phyloP scores from a whole-genome alignment of 2,329 filamentous ascomycete genomes.

The Rutstroemia sp. region DNA sequence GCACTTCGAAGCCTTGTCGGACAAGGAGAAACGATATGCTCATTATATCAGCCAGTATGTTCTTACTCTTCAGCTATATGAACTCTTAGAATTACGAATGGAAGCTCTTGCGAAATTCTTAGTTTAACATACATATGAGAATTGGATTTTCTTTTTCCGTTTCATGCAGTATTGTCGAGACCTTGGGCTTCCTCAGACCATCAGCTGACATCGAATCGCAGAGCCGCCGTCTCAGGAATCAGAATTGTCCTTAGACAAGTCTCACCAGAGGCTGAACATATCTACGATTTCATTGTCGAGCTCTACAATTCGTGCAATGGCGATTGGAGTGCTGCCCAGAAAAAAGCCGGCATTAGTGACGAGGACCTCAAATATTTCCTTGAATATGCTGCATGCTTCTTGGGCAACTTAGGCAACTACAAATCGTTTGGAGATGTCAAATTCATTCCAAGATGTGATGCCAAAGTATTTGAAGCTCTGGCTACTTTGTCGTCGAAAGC shows the following conservation, averaged over 20 bases:
- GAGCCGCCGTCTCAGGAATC: conserved; percentile 69
- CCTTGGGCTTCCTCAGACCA: neutral
- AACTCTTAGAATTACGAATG: neutral
- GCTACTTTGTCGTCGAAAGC: conserved; percentile 53
- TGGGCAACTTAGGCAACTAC: conserved; percentile 75
- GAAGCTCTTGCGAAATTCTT: too few species aligned
- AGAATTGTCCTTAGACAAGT: conserved; percentile 74
- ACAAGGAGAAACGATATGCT: conserved; percentile 81
- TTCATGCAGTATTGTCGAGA: neutral
- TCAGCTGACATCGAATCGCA: conserved; percentile 29
- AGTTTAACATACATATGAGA: too few species aligned
- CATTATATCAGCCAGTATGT: conserved; percentile 76
- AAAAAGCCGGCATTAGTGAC: conserved; percentile 56
- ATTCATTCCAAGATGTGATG: conserved; percentile 66
- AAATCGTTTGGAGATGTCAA: conserved; percentile 83
- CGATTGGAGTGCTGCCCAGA: conserved; percentile 62
- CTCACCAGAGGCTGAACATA: conserved; percentile 72
- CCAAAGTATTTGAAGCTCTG: conserved; percentile 57
- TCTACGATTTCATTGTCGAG: conserved; percentile 73
- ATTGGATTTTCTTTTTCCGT: too few species aligned
- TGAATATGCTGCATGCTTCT: conserved; percentile 64
- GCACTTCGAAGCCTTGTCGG: conserved; percentile 74
- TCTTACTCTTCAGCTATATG: neutral
- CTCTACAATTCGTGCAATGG: conserved; percentile 60
- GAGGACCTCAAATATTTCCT: conserved; percentile 62